phyloP scores from a whole-genome alignment of 208 protist species.

The Leishmania braziliensis region DNA sequence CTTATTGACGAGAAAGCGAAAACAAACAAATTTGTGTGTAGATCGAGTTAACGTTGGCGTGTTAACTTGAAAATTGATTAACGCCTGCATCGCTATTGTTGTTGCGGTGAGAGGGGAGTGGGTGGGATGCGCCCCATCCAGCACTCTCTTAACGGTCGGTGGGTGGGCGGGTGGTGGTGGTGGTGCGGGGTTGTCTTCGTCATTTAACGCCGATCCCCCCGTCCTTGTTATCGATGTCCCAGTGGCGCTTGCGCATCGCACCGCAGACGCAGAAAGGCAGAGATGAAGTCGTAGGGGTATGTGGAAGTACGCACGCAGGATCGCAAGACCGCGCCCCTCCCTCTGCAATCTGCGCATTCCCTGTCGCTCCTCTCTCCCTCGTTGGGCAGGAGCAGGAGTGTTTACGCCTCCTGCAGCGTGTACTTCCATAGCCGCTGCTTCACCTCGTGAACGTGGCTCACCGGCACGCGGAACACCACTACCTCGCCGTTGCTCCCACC shows the following conservation, averaged over 20 bases:
- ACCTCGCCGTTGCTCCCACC: constrained; percentile 46
- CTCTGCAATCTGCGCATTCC: neutral
- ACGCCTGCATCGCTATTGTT: neutral
- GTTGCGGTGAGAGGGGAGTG: neutral
- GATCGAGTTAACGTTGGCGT: neutral
- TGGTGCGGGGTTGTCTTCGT: neutral
- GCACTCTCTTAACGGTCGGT: neutral
- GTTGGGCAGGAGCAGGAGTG: neutral
- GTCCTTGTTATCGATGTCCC: neutral
- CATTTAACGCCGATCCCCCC: neutral
- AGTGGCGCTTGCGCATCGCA: neutral
- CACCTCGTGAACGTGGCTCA: constrained; percentile 53
- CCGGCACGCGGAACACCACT: constrained; percentile 59
- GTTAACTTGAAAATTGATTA: neutral
- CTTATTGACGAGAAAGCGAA: too few species aligned
- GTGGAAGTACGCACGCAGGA: too few species aligned
- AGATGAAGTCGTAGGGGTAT: neutral
- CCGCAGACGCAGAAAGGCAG: neutral
- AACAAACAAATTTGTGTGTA: neutral
- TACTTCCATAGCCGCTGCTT: constrained; percentile 86
- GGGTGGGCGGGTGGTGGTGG: too few species aligned
- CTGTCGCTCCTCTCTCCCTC: neutral
- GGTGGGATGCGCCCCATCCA: neutral
- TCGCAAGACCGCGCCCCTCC: neutral
- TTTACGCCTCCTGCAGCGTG: constrained; percentile 61